phyloP scores from a whole-genome alignment of 306 rosid species.

The Dryas drummondii region DNA sequence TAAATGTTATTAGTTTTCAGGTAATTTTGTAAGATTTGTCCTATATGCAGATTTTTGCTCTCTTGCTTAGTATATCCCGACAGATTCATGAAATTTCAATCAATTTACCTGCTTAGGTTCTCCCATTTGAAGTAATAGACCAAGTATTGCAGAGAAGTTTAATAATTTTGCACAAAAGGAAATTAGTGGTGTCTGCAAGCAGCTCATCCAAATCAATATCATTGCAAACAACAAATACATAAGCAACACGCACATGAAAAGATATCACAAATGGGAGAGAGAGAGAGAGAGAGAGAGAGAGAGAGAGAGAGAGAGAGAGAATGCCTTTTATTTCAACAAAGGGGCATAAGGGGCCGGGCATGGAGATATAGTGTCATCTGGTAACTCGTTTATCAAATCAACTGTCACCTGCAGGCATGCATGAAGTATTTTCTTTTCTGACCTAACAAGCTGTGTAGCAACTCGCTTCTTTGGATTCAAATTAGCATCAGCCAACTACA shows the following conservation, averaged over 20 bases:
- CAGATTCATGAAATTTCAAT: conserved; percentile 11
- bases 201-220: conserved; percentile 17
- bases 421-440: conserved; percentile 89
- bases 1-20: background rate
- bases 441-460: conserved; percentile 71
- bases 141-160: conserved; percentile 22
- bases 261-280: background rate
- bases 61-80: background rate
- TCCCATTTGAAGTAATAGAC: conserved; percentile 25
- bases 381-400: conserved; percentile 67
- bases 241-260: background rate
- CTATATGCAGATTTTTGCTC: background rate
- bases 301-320: background rate
- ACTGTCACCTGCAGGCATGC: conserved; percentile 71
- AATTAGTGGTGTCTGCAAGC: conserved; percentile 16
- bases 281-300: background rate
- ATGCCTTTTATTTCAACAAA: conserved; percentile 62
- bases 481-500: conserved; percentile 62
- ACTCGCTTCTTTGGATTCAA: conserved; percentile 83
- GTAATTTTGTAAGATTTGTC: background rate
- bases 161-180: background rate
- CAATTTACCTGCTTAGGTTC: conserved; percentile 35
- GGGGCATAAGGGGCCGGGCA: conserved; percentile 95
- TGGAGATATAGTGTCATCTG: conserved; percentile 72
- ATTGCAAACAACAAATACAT: conserved; percentile 1